These are phyloP conservation scores for Diaporthe sp. DNA, from an alignment of 2,329 filamentous ascomycete genomes.

Conservation along the genomic window DNA sequence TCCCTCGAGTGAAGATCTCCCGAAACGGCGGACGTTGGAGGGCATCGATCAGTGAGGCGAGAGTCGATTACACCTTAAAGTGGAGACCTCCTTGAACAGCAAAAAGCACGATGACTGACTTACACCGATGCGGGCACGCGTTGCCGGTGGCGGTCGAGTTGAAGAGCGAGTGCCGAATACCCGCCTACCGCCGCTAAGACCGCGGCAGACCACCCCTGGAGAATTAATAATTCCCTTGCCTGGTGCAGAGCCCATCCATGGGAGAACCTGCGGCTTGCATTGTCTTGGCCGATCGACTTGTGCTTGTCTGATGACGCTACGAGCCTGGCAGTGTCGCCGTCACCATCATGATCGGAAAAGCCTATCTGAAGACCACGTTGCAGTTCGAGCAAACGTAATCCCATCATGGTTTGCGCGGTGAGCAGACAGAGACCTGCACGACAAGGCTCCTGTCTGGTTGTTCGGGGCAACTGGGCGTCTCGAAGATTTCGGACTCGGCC, in stretches of 20 bases:
- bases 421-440: background rate
- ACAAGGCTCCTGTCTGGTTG: background rate
- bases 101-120: conserved; percentile 3
- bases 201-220: conserved; percentile 3
- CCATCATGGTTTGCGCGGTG: background rate
- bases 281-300: conserved; percentile 16
- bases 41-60: conserved; percentile 4
- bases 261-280: background rate
- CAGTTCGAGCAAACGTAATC: background rate
- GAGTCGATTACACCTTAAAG: conserved; percentile 28
- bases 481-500: conserved; percentile 1
- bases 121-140: background rate
- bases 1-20: background rate
- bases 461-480: background rate
- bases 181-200: conserved; percentile 8
- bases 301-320: conserved; percentile 10
- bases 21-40: background rate
- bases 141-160: conserved; percentile 15
- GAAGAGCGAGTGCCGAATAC: conserved; percentile 23
- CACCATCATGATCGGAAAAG: conserved; percentile 19
- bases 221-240: conserved; percentile 6
- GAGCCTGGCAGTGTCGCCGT: background rate
- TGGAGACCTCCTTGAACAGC: conserved; percentile 15
- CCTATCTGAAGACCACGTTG: conserved; percentile 3
- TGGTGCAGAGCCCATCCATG: background rate